Conservation (phyloP, 2,329 filamentous ascomycete species). For the Fusarium palustre region DNA sequence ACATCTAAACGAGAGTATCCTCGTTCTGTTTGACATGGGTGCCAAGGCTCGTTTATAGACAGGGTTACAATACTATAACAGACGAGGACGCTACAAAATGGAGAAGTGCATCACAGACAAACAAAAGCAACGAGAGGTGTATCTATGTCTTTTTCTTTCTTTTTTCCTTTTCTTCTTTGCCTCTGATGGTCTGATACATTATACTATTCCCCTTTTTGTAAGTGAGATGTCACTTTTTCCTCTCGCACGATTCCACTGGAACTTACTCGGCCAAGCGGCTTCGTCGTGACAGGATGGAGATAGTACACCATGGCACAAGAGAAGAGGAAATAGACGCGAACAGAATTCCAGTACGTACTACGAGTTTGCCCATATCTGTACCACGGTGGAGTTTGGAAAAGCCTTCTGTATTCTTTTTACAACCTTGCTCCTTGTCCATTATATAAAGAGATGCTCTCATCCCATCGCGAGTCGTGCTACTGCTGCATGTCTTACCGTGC, state of each 20-base stretch:
- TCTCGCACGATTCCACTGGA: constrained; percentile 33
- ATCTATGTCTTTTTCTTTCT: background rate
- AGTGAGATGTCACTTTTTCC: constrained; percentile 43
- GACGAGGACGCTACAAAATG: background rate
- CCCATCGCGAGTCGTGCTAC: background rate
- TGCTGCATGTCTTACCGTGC: background rate
- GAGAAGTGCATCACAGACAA: background rate
- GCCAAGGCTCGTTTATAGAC: background rate
- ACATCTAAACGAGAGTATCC: background rate
- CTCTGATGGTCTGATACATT: background rate
- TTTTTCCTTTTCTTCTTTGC: background rate
- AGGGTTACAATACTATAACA: background rate
- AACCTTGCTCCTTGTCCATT: constrained; percentile 13
- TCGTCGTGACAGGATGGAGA: background rate
- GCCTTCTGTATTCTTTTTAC: constrained; percentile 1
- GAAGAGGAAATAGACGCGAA: background rate
- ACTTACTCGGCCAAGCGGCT: background rate
- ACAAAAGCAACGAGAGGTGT: background rate
- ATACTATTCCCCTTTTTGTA: background rate
- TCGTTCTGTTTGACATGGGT: background rate
- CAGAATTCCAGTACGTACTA: background rate
- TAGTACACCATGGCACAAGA: background rate
- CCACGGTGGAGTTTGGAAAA: constrained; percentile 6
- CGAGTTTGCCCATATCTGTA: background rate
- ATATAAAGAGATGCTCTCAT: constrained; percentile 34